phyloP scores from a whole-genome alignment of 129 eudicot species.

The Pseudognaphalium luteoalbum region DNA sequence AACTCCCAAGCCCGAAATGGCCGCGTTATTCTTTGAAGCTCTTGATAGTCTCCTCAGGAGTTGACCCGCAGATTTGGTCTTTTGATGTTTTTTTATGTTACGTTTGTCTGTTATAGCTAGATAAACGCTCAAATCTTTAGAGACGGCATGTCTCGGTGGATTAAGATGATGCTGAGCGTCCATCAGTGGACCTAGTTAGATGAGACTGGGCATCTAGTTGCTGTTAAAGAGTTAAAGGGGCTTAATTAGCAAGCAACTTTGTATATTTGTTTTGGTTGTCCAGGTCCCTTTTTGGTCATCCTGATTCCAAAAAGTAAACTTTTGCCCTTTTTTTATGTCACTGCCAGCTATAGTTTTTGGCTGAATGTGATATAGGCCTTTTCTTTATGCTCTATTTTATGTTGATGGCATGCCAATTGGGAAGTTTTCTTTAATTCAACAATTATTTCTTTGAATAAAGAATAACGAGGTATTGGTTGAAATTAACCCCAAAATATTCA shows the following conservation, averaged over 20 bases:
- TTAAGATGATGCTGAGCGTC: neutral
- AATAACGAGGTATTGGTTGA: neutral
- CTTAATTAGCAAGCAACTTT: constrained; percentile 11
- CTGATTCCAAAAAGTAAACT: neutral
- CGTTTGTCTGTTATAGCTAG: neutral
- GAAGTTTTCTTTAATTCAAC: neutral
- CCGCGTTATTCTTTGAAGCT: neutral
- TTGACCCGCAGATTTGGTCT: constrained; percentile 15
- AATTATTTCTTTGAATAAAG: neutral
- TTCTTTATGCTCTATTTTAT: neutral
- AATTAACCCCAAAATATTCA: no score
- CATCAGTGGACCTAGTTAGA: neutral
- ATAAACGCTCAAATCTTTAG: neutral
- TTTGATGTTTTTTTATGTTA: neutral
- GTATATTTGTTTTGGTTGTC: constrained; percentile 5
- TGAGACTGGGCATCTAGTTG: neutral
- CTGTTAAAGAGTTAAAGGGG: neutral
- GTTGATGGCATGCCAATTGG: neutral
- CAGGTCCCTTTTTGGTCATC: constrained; percentile 4
- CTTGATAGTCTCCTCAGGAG: neutral
- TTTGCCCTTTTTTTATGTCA: constrained; percentile 1
- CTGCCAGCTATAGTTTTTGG: constrained; percentile 9
- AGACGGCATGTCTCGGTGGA: neutral
- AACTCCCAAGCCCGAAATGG: neutral
- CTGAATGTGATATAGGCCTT: neutral